Percentiles rank a stretch among this genome's conserved stretches.
These are phyloP conservation scores for Acarospora socialis DNA, from an alignment of 2,329 filamentous ascomycete genomes.

Conservation along the genomic window DNA sequence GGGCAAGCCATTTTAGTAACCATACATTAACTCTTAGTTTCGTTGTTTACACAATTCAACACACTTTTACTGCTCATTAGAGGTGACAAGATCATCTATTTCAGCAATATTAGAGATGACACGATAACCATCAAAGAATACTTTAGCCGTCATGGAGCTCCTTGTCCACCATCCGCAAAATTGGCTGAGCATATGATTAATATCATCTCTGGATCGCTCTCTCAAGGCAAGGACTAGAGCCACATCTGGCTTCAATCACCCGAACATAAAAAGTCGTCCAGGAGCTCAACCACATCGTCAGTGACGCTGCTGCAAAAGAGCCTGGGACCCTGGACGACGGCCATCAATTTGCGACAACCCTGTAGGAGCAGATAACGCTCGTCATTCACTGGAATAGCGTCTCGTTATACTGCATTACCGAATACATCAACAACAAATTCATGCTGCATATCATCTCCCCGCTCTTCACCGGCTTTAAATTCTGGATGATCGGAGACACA, in stretches of 20 bases:
- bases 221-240: slow-evolving; percentile 47
- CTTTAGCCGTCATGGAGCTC: slow-evolving; percentile 45
- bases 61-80: slow-evolving; percentile 63
- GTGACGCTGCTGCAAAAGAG: slow-evolving; percentile 23
- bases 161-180: slow-evolving; percentile 41
- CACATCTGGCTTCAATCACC: slow-evolving; percentile 44
- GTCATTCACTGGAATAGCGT: slow-evolving; percentile 46
- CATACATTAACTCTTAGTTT: slow-evolving; percentile 78
- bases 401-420: slow-evolving; percentile 50
- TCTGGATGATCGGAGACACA: slow-evolving; percentile 45
- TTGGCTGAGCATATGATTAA: slow-evolving; percentile 72
- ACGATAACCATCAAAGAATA: slow-evolving; percentile 55
- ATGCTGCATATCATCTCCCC: slow-evolving; percentile 47
- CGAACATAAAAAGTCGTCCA: slow-evolving; percentile 32
- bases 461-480: slow-evolving; percentile 58
- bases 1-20: slow-evolving; percentile 84
- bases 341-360: slow-evolving; percentile 49
- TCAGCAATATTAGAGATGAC: slow-evolving; percentile 68
- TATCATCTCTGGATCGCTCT: slow-evolving; percentile 46
- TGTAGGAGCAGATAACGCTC: slow-evolving; percentile 37
- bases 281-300: slow-evolving; percentile 41
- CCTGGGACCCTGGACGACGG: slow-evolving; percentile 33
- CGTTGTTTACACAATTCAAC: slow-evolving; percentile 80
- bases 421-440: slow-evolving; percentile 47
- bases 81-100: slow-evolving; percentile 72